Conservation (phyloP, 2,329 filamentous ascomycete genomes). For the Parascedosporium putredinis region DNA sequence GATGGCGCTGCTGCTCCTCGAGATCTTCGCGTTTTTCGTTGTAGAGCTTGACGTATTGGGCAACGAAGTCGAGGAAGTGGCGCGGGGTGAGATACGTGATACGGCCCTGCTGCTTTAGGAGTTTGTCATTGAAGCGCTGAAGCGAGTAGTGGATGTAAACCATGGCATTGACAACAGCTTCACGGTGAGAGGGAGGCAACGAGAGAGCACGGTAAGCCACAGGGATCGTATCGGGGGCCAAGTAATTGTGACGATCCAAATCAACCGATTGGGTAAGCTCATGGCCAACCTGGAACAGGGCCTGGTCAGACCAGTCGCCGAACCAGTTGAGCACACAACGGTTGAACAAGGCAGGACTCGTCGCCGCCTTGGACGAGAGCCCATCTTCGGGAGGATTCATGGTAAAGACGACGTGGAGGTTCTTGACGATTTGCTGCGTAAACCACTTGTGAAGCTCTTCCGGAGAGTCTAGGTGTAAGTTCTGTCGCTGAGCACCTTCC, state of each 20-base stretch:
- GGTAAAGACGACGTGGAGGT: conserved; percentile 96
- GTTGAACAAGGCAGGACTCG: conserved; percentile 97
- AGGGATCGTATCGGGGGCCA: conserved; percentile 81
- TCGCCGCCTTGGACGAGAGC: conserved; percentile 89
- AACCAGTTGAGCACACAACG: conserved; percentile 99
- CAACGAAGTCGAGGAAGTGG: conserved; percentile 96
- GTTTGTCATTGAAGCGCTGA: conserved; percentile 75
- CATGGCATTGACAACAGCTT: conserved; percentile 94
- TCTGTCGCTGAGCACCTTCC: conserved; percentile 93
- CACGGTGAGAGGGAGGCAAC: conserved; percentile 80
- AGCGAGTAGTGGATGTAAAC: conserved; percentile 97
- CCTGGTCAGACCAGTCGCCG: conserved; percentile 98
- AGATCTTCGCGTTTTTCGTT: conserved; percentile 97
- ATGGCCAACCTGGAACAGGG: conserved; percentile 91
- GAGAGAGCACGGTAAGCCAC: conserved; percentile 80
- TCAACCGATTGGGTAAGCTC: conserved; percentile 96
- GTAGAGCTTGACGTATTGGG: conserved; percentile 94
- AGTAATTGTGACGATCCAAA: conserved; percentile 77
- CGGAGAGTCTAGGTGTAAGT: conserved; percentile 87
- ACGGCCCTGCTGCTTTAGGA: conserved; percentile 86
- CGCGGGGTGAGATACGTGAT: conserved; percentile 89
- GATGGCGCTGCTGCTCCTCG: conserved; percentile 94
- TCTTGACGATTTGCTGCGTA: conserved; percentile 97
- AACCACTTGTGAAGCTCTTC: conserved; percentile 99
- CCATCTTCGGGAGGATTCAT: conserved; percentile 99